Evolutionary conservation across 352 stramenopile species (phyloP).

Genomic region (Globisporangium polare): DNA sequence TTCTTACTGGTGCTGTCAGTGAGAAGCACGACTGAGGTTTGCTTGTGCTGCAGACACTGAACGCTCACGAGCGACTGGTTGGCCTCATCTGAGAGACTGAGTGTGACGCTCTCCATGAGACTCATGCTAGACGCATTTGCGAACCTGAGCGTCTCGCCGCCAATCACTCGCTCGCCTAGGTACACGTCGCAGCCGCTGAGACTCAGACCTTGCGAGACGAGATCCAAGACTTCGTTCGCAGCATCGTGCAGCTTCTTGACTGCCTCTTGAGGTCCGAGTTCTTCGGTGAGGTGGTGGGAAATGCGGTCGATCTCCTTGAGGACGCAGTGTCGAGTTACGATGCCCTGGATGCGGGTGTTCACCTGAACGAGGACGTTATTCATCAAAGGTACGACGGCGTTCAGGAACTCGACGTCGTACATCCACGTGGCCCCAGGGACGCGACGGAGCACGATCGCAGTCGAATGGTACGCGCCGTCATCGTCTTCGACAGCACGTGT

Average conservation of each 20-base stretch:
- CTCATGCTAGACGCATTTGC: slow-evolving; percentile 33
- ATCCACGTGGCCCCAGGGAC: slow-evolving; percentile 42
- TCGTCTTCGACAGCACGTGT: slow-evolving; percentile 33
- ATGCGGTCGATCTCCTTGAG: slow-evolving; percentile 22
- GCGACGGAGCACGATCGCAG: slow-evolving; percentile 43
- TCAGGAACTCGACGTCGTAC: slow-evolving; percentile 60
- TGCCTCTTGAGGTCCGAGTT: slow-evolving; percentile 4
- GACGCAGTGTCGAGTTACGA: slow-evolving; percentile 31
- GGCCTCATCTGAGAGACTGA: slow-evolving; percentile 25
- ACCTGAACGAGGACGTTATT: slow-evolving; percentile 40
- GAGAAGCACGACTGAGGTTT: slow-evolving; percentile 28
- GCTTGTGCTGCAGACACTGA: slow-evolving; percentile 41
- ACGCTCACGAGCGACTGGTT: slow-evolving; percentile 35
- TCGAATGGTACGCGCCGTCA: slow-evolving; percentile 14
- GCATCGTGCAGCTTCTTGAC: slow-evolving; percentile 20
- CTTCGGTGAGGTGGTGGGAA: slow-evolving; percentile 8
- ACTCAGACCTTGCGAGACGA: slow-evolving; percentile 27
- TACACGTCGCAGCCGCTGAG: slow-evolving; percentile 39
- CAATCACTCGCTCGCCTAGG: slow-evolving; percentile 32
- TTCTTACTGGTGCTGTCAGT: slow-evolving; percentile 16
- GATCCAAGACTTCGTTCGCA: slow-evolving; percentile 26
- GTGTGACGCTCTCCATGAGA: slow-evolving; percentile 36
- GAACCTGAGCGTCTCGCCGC: slow-evolving; percentile 15
- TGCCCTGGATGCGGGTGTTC: slow-evolving; percentile 45
- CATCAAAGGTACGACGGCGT: slow-evolving; percentile 32